Conservation (phyloP, 495 filamentous ascomycete genomes). For the Aspergillus nidulans region DNA sequence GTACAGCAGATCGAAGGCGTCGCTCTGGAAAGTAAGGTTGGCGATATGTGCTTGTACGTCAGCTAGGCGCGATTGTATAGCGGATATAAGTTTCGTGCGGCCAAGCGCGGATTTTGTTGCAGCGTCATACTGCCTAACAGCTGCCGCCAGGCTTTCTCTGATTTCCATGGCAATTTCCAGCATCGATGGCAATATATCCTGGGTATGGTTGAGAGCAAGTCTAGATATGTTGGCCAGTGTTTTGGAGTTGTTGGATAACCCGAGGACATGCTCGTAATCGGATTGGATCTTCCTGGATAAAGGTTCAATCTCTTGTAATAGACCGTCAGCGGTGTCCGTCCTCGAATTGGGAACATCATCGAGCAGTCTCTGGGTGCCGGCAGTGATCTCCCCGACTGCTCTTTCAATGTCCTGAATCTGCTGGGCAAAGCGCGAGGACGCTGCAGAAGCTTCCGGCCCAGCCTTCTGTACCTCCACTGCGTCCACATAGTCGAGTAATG, state of each 20-base stretch:
- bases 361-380: slow-evolving; percentile 51
- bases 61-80: slow-evolving; percentile 67
- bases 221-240: slow-evolving; percentile 77
- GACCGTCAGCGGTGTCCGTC: slow-evolving; percentile 44
- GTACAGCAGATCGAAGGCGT: slow-evolving; percentile 71
- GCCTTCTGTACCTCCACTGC: slow-evolving; percentile 60
- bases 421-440: slow-evolving; percentile 49
- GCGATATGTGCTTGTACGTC: slow-evolving; percentile 66
- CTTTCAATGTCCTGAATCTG: slow-evolving; percentile 49
- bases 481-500: slow-evolving; percentile 71
- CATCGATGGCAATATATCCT: slow-evolving; percentile 80
- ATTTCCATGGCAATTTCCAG: slow-evolving; percentile 68
- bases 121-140: slow-evolving; percentile 58
- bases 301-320: slow-evolving; percentile 82
- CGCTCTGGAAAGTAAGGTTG: slow-evolving; percentile 61
- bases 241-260: slow-evolving; percentile 62
- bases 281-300: slow-evolving; percentile 80
- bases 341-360: slow-evolving; percentile 28
- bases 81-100: slow-evolving; percentile 75
- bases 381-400: slow-evolving; percentile 47
- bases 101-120: slow-evolving; percentile 55
- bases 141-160: slow-evolving; percentile 63
- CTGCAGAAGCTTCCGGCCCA: slow-evolving; percentile 42
- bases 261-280: slow-evolving; percentile 76
- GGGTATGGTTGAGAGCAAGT: slow-evolving; percentile 80